Evolutionary conservation across 768 basidiomycete genomes (phyloP).

Genomic region (Naganishia randhawae): DNA sequence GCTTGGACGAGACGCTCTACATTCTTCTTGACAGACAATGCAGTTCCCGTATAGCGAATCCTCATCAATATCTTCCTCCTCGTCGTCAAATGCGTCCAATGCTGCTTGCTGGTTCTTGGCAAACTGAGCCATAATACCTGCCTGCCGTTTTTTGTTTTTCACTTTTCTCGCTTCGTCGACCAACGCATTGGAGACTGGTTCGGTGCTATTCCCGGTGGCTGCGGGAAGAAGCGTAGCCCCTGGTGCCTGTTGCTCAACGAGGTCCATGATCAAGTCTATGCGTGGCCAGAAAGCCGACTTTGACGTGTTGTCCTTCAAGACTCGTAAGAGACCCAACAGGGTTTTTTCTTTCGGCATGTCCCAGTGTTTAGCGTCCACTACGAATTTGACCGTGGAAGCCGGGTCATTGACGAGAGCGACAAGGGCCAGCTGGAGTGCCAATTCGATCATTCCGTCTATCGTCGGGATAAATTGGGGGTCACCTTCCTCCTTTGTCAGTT

Average conservation of each 20-base stretch:
- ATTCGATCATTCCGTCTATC: constrained; percentile 82
- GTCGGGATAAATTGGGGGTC: constrained; percentile 37
- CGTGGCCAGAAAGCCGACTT: constrained; percentile 66
- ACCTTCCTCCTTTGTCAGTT: constrained; percentile 36
- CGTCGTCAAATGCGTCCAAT: constrained; percentile 65
- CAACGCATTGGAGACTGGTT: constrained; percentile 41
- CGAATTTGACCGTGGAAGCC: neutral
- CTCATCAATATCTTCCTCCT: constrained; percentile 52
- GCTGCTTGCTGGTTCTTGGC: constrained; percentile 86
- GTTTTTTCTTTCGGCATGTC: constrained; percentile 44
- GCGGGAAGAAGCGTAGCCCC: constrained; percentile 54
- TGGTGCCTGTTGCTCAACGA: constrained; percentile 60
- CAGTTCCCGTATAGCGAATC: constrained; percentile 74
- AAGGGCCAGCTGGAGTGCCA: constrained; percentile 79
- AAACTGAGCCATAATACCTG: constrained; percentile 92
- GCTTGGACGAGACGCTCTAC: constrained; percentile 68
- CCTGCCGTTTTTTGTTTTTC: constrained; percentile 85
- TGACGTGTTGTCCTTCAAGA: constrained; percentile 71
- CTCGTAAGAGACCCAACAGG: constrained; percentile 68
- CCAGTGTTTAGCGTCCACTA: neutral
- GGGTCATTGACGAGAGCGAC: constrained; percentile 57
- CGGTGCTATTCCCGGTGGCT: constrained; percentile 53
- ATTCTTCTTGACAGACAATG: constrained; percentile 95
- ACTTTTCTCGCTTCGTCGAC: constrained; percentile 68
- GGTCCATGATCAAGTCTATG: constrained; percentile 68